phyloP scores from a whole-genome alignment of 2,329 filamentous ascomycete species.

The Fusarium dimerum region DNA sequence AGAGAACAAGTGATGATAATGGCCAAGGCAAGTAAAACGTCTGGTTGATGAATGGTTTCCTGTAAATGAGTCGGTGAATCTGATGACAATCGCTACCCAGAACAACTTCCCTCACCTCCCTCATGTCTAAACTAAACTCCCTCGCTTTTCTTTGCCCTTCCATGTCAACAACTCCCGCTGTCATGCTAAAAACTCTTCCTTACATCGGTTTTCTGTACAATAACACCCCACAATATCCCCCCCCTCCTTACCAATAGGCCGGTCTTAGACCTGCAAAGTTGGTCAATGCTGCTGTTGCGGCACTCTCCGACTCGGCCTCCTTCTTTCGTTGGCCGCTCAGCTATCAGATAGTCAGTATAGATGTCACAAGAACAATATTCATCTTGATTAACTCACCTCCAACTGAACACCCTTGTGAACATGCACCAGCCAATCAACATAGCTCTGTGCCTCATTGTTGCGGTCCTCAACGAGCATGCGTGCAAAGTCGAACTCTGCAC shows the following conservation, averaged over 20 bases:
- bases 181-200: constrained; percentile 13
- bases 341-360: constrained; percentile 38
- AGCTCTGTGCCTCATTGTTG: constrained; percentile 96
- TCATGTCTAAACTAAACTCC: too few species aligned
- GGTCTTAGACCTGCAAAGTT: constrained; percentile 62
- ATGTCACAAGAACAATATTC: neutral
- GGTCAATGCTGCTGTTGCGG: constrained; percentile 44
- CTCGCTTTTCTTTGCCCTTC: constrained; percentile 17
- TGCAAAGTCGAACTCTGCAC: constrained; percentile 95
- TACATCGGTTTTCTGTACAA: constrained; percentile 12
- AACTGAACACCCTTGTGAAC: constrained; percentile 91
- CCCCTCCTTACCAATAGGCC: constrained; percentile 63
- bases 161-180: constrained; percentile 7
- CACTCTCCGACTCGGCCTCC: constrained; percentile 54
- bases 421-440: constrained; percentile 97
- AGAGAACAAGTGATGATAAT: too few species aligned
- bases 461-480: constrained; percentile 87
- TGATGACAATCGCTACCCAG: constrained; percentile 1
- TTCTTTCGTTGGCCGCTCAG: constrained; percentile 71
- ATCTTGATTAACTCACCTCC: constrained; percentile 59
- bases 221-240: neutral
- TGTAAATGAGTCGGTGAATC: too few species aligned
- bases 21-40: too few species aligned
- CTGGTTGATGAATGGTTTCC: too few species aligned
- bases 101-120: neutral